phyloP scores from a whole-genome alignment of 2,329 filamentous ascomycete genomes.

The Proliferodiscus dingleyae region DNA sequence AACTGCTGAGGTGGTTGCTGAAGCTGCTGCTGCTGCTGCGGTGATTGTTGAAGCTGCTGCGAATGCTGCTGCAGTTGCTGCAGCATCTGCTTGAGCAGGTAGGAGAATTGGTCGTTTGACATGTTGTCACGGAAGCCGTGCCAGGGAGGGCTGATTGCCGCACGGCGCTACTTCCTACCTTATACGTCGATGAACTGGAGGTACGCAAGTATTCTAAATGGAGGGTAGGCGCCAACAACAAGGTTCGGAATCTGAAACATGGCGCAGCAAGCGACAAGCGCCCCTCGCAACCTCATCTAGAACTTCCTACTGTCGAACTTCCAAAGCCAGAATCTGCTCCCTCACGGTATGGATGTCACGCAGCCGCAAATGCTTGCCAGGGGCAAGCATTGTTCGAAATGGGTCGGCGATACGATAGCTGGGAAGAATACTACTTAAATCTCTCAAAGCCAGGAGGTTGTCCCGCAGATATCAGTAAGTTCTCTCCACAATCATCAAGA shows the following conservation, averaged over 20 bases:
- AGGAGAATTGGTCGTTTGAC: neutral
- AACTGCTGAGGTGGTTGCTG: neutral
- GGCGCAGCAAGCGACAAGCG: conserved; percentile 6
- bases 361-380: neutral
- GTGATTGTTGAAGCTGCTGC: too few species aligned
- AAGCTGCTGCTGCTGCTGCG: conserved; percentile 4
- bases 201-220: conserved; percentile 1
- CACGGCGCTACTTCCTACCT: conserved; percentile 8
- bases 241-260: neutral
- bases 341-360: conserved; percentile 2
- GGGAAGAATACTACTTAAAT: too few species aligned
- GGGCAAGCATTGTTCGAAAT: neutral
- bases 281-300: conserved; percentile 1
- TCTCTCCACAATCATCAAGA: neutral
- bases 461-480: too few species aligned
- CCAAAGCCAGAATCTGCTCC: conserved; percentile 10
- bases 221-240: conserved; percentile 2
- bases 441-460: too few species aligned
- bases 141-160: neutral
- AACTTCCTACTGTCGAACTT: too few species aligned
- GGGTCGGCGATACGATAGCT: too few species aligned
- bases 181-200: conserved; percentile 2
- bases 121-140: conserved; percentile 2
- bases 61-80: conserved; percentile 1
- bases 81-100: conserved; percentile 10